These are phyloP conservation scores for Colletotrichum lupini DNA, from an alignment of 2,329 filamentous ascomycete genomes.

Conservation along the genomic window DNA sequence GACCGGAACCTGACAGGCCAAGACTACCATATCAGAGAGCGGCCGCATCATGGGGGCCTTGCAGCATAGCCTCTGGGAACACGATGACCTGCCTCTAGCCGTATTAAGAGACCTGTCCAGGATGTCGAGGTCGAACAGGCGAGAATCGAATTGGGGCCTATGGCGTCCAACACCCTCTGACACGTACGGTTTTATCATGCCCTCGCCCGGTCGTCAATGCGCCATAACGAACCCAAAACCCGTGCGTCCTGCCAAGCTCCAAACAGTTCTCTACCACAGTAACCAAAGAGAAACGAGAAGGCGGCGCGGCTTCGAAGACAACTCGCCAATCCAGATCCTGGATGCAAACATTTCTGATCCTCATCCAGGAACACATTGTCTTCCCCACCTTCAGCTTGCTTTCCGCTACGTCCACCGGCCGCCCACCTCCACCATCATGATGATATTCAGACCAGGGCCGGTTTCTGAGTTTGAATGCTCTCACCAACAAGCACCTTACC, in stretches of 20 bases:
- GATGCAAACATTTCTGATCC: slow-evolving; percentile 21
- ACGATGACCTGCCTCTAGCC: background rate
- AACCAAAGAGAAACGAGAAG: background rate
- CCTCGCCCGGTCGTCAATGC: slow-evolving; percentile 30
- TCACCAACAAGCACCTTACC: background rate
- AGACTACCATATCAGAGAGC: background rate
- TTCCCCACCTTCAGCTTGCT: slow-evolving; percentile 19
- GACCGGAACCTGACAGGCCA: slow-evolving; percentile 7
- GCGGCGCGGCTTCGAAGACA: slow-evolving; percentile 10
- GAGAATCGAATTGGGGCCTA: background rate
- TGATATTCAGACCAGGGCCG: slow-evolving; percentile 2
- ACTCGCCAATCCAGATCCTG: slow-evolving; percentile 6
- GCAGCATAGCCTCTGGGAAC: background rate
- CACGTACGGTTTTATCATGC: slow-evolving; percentile 24
- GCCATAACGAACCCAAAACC: slow-evolving; percentile 25
- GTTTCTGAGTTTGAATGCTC: background rate
- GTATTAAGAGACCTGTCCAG: background rate
- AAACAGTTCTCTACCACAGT: slow-evolving; percentile 10
- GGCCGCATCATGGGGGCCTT: background rate
- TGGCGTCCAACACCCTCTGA: slow-evolving; percentile 20
- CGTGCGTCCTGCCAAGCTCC: slow-evolving; percentile 26
- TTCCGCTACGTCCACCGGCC: background rate
- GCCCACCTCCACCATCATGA: background rate
- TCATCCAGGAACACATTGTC: slow-evolving; percentile 22
- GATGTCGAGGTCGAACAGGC: background rate